Evolutionary conservation across 306 rosid genomes (phyloP).

Genomic region (Citrullus mucosospermus): DNA sequence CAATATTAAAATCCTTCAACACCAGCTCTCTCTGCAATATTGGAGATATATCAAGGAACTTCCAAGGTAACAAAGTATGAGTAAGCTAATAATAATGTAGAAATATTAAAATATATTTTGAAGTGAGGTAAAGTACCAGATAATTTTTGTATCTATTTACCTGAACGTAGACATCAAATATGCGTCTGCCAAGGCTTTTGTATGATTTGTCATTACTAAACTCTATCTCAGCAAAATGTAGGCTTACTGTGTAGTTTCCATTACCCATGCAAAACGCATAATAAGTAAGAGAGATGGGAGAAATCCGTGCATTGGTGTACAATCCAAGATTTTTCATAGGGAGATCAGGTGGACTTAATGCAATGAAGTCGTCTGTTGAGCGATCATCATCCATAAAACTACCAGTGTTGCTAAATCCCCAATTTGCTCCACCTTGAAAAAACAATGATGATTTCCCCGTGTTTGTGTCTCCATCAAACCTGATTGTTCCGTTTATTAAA

Average conservation of each 20-base stretch:
- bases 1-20: slow-evolving; percentile 28
- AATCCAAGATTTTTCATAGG: slow-evolving; percentile 17
- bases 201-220: slow-evolving; percentile 11
- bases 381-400: slow-evolving; percentile 21
- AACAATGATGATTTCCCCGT: slow-evolving; percentile 18
- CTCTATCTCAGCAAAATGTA: slow-evolving; percentile 31
- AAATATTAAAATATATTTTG: not conserved
- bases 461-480: slow-evolving; percentile 31
- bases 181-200: slow-evolving; percentile 38
- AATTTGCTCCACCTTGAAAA: slow-evolving; percentile 7
- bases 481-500: not conserved
- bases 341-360: slow-evolving; percentile 17
- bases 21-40: slow-evolving; percentile 17
- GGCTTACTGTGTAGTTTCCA: slow-evolving; percentile 25
- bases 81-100: not conserved
- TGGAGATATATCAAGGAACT: not conserved
- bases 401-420: slow-evolving; percentile 50
- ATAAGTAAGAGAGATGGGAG: slow-evolving; percentile 45
- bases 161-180: slow-evolving; percentile 37
- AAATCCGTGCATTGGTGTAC: slow-evolving; percentile 48
- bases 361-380: not conserved
- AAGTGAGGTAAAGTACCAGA: not conserved
- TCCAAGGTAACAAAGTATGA: not conserved
- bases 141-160: not conserved
- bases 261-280: slow-evolving; percentile 26